Evolutionary conservation across 164 flowering plant species (phyloP).

Genomic region (Macadamia integrifolia): DNA sequence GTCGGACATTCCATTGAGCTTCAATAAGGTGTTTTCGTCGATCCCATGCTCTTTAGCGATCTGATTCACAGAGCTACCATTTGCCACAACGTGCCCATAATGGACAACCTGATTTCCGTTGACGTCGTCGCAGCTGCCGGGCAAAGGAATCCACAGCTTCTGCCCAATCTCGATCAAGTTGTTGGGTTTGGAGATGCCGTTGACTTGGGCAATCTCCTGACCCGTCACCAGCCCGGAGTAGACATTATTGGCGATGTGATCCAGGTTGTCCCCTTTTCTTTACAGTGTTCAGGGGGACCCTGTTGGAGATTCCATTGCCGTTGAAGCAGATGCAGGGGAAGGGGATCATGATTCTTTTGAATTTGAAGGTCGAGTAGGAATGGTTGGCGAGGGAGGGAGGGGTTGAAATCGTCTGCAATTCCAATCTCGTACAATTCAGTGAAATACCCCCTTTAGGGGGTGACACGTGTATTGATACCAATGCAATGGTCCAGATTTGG

Average conservation of each 20-base stretch:
- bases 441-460: too few relatives aligned
- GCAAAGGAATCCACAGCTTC: slow-evolving; percentile 61
- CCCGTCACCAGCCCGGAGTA: slow-evolving; percentile 38
- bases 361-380: too few relatives aligned
- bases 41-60: too few relatives aligned
- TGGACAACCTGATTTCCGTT: slow-evolving; percentile 12
- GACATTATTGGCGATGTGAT: slow-evolving; percentile 41
- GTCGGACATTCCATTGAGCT: too few relatives aligned
- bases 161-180: slow-evolving; percentile 33
- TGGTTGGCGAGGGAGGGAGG: too few relatives aligned
- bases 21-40: too few relatives aligned
- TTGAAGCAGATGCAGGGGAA: slow-evolving; percentile 59
- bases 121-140: slow-evolving; percentile 72
- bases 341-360: slow-evolving; percentile 39
- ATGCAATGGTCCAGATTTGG: too few relatives aligned
- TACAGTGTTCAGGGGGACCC: slow-evolving; percentile 51
- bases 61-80: too few relatives aligned
- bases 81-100: too few relatives aligned
- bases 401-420: too few relatives aligned
- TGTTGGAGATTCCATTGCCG: slow-evolving; percentile 56
- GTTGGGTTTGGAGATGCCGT: slow-evolving; percentile 26
- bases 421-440: too few relatives aligned
- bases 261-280: slow-evolving; percentile 37
- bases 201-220: slow-evolving; percentile 40
- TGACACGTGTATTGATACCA: too few relatives aligned